Evolutionary conservation across 2,329 filamentous ascomycete genomes (phyloP), one percentile per base, ranked within the genome.

Genomic region (Trichophyton simii): DNA sequence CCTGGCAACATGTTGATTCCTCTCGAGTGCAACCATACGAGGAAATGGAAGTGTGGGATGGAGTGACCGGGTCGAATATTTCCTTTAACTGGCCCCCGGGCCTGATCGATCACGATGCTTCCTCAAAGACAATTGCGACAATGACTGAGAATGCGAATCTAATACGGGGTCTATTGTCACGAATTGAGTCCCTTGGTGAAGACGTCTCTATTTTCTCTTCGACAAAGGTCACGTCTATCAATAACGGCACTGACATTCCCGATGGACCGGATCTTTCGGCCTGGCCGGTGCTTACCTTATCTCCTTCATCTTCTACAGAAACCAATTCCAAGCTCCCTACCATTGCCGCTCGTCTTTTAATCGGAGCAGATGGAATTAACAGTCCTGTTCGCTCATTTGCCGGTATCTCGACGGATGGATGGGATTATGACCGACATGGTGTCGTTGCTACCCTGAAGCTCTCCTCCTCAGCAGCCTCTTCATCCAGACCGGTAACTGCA

Each of bases 41-140:
- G 63, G 88, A 92, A 68, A 99, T 99, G 94, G 88, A 96, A 73
- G 94, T 97, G 36, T 99, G 95, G 94, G 94, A 99, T 73, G 95
- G 92, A 64, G 84, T 96, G 61, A 89, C 88, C 46, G 91, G 85
- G 63, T 89, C 91, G 41, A 84, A 86, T 67, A 94, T 99, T 72
- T 87, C 89, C 67, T 99, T 99, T 73, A 88, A 94, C 75, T 88
- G 86, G 87, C 59, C 61, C 1, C 55, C 55, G 1, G 36, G 48
- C 25, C 42, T 77, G 79, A 61, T 74, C 68, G 22, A 72, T 74
- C 57, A 71, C 75, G 54, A 74, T 76, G 67, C 74, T 76, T 77
- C 70, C 82, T 63, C 74, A 66, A 77, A 79, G 63, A 88, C 85
- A 1, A 90, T 99, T 66, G 94, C 94, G 8, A 96, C 94, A 72